Evolutionary conservation across 179 eudicot species (phyloP).

Genomic region (Patellifolia procumbens): DNA sequence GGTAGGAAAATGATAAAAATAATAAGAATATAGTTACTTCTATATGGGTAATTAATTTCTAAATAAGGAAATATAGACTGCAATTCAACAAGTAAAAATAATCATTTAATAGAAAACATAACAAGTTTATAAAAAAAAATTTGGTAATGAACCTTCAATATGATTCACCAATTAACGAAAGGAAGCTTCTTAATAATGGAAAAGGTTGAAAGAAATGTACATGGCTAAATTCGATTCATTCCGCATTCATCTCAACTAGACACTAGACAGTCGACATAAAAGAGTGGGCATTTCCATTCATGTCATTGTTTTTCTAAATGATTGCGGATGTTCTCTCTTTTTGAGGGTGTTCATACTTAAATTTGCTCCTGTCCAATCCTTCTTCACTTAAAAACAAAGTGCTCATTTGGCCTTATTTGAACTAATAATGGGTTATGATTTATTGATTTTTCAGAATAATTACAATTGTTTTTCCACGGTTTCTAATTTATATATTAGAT

Average conservation of each 20-base stretch:
- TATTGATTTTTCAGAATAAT: too few relatives aligned
- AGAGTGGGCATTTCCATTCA: slow-evolving; percentile 23
- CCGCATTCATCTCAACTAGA: background rate
- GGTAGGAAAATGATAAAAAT: too few relatives aligned
- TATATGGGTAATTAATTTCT: too few relatives aligned
- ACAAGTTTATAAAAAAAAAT: too few relatives aligned
- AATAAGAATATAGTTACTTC: too few relatives aligned
- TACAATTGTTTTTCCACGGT: too few relatives aligned
- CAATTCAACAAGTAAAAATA: too few relatives aligned
- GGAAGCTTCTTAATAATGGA: background rate
- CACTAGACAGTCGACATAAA: slow-evolving; percentile 8
- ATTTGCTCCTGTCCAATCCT: slow-evolving; percentile 12
- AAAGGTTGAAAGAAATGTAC: background rate
- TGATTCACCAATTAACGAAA: background rate
- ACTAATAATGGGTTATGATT: too few relatives aligned
- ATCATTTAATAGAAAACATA: too few relatives aligned
- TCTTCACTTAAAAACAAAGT: slow-evolving; percentile 13
- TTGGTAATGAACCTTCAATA: too few relatives aligned
- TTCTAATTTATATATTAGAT: too few relatives aligned
- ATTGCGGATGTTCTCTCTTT: slow-evolving; percentile 1
- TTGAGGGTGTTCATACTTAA: background rate
- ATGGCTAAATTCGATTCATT: slow-evolving; percentile 15
- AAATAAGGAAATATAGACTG: too few relatives aligned
- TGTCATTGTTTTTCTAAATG: slow-evolving; percentile 3
- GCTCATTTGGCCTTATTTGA: slow-evolving; percentile 18